Conservation (phyloP, 2,329 filamentous ascomycete species). For the Macrophomina pseudophaseolina region DNA sequence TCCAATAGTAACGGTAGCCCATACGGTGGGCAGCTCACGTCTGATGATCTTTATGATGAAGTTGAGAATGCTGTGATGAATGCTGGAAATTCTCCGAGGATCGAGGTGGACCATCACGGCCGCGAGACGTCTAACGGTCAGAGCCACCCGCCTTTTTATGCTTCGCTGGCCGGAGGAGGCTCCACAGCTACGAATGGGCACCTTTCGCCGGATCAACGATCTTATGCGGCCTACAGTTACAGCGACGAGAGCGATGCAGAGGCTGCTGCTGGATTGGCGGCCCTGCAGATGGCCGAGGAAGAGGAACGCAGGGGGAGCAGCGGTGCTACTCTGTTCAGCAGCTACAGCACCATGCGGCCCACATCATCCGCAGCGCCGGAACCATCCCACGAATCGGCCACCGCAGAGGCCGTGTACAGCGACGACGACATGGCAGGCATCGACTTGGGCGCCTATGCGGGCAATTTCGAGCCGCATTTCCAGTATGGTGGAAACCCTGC, state of each 20-base stretch:
- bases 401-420: constrained; percentile 54
- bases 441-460: constrained; percentile 76
- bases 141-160: constrained; percentile 22
- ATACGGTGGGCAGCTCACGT: constrained; percentile 46
- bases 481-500: constrained; percentile 62
- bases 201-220: constrained; percentile 45
- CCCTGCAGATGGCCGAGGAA: constrained; percentile 82
- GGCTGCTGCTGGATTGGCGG: constrained; percentile 80
- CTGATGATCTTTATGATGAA: constrained; percentile 62
- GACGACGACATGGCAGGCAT: constrained; percentile 75
- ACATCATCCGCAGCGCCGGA: constrained; percentile 32
- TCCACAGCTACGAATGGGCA: constrained; percentile 55
- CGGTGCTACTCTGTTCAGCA: constrained; percentile 58
- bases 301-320: constrained; percentile 70
- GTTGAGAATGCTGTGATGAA: constrained; percentile 59
- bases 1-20: constrained; percentile 41
- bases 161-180: constrained; percentile 34
- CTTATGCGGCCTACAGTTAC: constrained; percentile 34
- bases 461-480: constrained; percentile 69
- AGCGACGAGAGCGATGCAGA: constrained; percentile 86
- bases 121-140: constrained; percentile 3
- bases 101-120: constrained; percentile 29
- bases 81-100: constrained; percentile 29
- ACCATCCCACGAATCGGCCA: constrained; percentile 45
- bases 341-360: constrained; percentile 48